These are phyloP conservation scores for Lactarius pseudohatsudake DNA, from an alignment of 768 basidiomycete genomes.

Conservation along the genomic window DNA sequence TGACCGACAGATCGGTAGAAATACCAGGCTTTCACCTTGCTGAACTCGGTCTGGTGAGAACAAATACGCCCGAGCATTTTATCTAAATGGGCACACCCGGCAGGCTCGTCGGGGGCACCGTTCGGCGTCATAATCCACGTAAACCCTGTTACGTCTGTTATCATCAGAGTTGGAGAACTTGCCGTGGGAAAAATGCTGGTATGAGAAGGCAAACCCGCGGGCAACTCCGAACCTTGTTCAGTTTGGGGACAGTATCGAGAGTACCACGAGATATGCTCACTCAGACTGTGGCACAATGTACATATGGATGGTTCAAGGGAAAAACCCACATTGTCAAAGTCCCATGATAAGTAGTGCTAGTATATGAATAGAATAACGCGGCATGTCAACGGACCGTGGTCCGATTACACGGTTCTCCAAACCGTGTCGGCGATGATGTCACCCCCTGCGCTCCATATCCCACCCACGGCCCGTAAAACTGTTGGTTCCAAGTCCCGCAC, in stretches of 20 bases:
- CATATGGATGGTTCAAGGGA: slow-evolving; percentile 6
- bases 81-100: slow-evolving; percentile 19
- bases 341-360: slow-evolving; percentile 11
- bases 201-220: neutral
- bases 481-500: slow-evolving; percentile 63
- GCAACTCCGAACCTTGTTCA: neutral
- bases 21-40: slow-evolving; percentile 16
- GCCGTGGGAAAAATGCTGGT: neutral
- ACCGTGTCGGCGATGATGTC: slow-evolving; percentile 27
- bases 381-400: slow-evolving; percentile 1
- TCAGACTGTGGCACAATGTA: neutral
- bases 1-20: slow-evolving; percentile 27
- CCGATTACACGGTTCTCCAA: slow-evolving; percentile 22
- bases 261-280: slow-evolving; percentile 13
- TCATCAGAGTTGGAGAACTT: neutral
- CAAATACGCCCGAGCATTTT: slow-evolving; percentile 18
- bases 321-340: slow-evolving; percentile 1
- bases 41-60: slow-evolving; percentile 16
- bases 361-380: neutral
- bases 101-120: neutral
- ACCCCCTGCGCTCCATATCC: slow-evolving; percentile 34
- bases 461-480: slow-evolving; percentile 40
- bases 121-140: neutral
- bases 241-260: slow-evolving; percentile 3
- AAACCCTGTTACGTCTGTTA: neutral